Base-by-base conservation (phyloP, 2,329 filamentous ascomycete species). In the Aspergillus jensenii region DNA sequence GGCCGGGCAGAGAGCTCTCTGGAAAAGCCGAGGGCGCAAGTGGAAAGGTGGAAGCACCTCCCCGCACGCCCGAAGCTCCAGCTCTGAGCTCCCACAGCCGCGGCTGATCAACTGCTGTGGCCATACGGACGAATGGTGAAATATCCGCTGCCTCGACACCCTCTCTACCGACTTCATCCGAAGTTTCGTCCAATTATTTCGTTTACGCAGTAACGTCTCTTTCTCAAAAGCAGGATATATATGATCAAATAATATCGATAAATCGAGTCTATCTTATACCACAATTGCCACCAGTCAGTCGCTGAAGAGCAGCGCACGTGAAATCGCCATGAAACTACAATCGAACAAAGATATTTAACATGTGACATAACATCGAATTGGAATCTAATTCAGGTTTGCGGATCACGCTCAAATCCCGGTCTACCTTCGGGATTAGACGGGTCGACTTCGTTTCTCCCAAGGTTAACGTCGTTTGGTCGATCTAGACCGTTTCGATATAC, bases 401-500 rank as follows among this genome's bases (percentile, higher is more conserved):
- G 27, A 31, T 58, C 35, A 15, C 25, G 44, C 45, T 50, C 49
- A 39, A 31, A 17, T 17, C 19, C 49, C 23, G 48, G 19, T 21
- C 39, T 25, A 15, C 15, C 35, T 37, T 58, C 56, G 56, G 56
- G 50, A 54, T 54, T 27, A 8, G 44, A 58, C 56, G 56, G 56
- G 37, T 53, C 44, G 48, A 47, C 52, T 33, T 21, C 17, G 15
- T 33, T 14, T 21, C 33, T 47, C 33, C 33, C 39, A 51, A 56
- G 21, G 37, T 45, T 9, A 23, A 49, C 8, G 17, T 35, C n/a
- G 19, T n/a, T 44, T n/a, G 21, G n/a, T 46, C 43, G 21, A 41
- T 46, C 63, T 64, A 88, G 58, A 90, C 87, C n/a, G 87, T 90
- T 75, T 91, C 89, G 61, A 91, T 90, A 68, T 92, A 92, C 59